Base-by-base conservation (phyloP, 805 yeast genomes). In the Metschnikowia shivogae region DNA sequence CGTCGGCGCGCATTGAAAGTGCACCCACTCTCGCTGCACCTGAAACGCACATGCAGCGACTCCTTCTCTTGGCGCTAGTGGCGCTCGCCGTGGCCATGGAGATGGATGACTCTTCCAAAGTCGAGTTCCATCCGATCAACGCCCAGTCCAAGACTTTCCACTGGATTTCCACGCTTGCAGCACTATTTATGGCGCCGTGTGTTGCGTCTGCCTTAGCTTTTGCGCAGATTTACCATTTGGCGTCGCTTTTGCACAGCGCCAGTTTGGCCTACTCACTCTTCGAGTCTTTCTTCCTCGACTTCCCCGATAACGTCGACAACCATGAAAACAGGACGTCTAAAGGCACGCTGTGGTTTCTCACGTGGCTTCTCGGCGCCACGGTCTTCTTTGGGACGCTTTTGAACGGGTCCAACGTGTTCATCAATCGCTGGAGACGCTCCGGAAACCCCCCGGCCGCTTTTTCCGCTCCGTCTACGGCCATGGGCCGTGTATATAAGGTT, bases 251-350 rank as follows among this genome's bases (percentile, higher is more conserved):
- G 29, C 58, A 54, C 29, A 43, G 46, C 14, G 53, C 38, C 28
- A 37, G 47, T 28, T 43, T 51, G 30, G 44, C 43, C 22, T 85
- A 82, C 56, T 74, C 82, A 1, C 63, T 73, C 0, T 46, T 81
- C 22, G 93, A 85, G 47, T 76, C 80, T 2, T 36, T 81, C 2
- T 62, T 83, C 41, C 65, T 84, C 8, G 65, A 78, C 38, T 85
- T 83, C 56, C 82, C 86, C 0, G 92, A 85, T 58, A 61, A 61
- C 38, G 69, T 70, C 30, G 72, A 76, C 43, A 83, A 82, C 33
- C 80, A 81, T 45, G 92, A 85, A 58, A 84, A 83, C 60, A 64
- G 76, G 45, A 80, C 88, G 1, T 78, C 86, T 10, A 70, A 78
- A 44, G 88, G 87, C 0, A 78, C 89, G 0, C 78, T 80, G n/a